phyloP scores from a whole-genome alignment of 768 basidiomycete genomes.

The Serendipita sp. region DNA sequence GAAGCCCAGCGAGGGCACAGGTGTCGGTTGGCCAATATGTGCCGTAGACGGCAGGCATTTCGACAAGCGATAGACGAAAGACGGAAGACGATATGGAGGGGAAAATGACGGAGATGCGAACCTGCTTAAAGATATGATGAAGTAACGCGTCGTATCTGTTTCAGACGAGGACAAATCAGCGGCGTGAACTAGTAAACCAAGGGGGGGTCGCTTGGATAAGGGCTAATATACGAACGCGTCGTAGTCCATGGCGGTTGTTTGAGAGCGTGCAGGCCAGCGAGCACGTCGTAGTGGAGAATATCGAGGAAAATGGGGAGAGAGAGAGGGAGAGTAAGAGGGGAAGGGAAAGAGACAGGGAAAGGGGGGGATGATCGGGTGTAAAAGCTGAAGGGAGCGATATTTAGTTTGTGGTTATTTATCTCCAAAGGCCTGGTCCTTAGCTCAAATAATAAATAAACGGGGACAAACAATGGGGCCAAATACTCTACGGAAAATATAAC shows the following conservation, averaged over 20 bases:
- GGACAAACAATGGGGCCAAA: no score
- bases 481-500: no score
- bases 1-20: no score
- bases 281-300: not conserved
- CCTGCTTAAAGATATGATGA: constrained; percentile 10
- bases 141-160: constrained; percentile 8
- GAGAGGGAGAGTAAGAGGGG: not conserved
- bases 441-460: no score
- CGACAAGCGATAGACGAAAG: no score
- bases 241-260: constrained; percentile 4
- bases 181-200: not conserved
- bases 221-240: not conserved
- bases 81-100: no score
- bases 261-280: constrained; percentile 4
- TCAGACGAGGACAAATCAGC: not conserved
- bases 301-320: not conserved
- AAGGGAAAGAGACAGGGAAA: not conserved
- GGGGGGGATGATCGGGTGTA: not conserved
- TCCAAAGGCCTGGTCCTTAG: no score
- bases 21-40: not conserved
- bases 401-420: no score
- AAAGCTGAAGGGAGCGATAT: no score
- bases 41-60: not conserved
- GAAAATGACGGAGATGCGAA: not conserved
- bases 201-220: not conserved